These are phyloP conservation scores for Henckelia pumila DNA, from an alignment of 257 asterid genomes.

Conservation along the genomic window DNA sequence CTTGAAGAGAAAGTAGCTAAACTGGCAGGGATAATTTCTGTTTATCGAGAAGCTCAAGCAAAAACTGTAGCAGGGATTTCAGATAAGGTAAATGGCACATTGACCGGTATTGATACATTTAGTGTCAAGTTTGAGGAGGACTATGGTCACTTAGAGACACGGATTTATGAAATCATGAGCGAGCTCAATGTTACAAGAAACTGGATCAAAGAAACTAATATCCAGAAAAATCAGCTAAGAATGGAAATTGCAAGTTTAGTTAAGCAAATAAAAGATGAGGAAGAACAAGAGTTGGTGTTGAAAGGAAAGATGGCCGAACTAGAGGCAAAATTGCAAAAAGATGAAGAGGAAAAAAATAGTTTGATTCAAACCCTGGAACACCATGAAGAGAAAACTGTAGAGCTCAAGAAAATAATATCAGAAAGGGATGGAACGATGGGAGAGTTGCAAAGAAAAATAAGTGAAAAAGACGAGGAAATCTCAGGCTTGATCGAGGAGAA, in stretches of 20 bases:
- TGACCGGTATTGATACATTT: constrained; percentile 60
- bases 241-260: constrained; percentile 38
- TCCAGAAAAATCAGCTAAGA: constrained; percentile 46
- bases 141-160: constrained; percentile 82
- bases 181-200: constrained; percentile 56
- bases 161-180: constrained; percentile 57
- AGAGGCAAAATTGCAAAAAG: constrained; percentile 37
- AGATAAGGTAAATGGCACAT: constrained; percentile 42
- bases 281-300: constrained; percentile 28
- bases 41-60: constrained; percentile 52
- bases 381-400: constrained; percentile 42
- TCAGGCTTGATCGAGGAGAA: constrained; percentile 69
- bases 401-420: constrained; percentile 35
- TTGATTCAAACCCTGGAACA: constrained; percentile 34
- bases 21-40: constrained; percentile 38
- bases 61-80: constrained; percentile 41
- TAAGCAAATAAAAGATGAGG: constrained; percentile 43
- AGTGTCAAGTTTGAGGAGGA: constrained; percentile 87
- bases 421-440: constrained; percentile 48
- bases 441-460: constrained; percentile 44
- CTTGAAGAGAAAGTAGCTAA: constrained; percentile 47
- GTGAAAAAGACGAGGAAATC: constrained; percentile 55
- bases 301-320: constrained; percentile 39
- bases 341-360: constrained; percentile 41
- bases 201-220: constrained; percentile 46